Evolutionary conservation across 2,329 filamentous ascomycete species (phyloP), one percentile per base, ranked within the genome.

Genomic region (Talaromyces sp.): DNA sequence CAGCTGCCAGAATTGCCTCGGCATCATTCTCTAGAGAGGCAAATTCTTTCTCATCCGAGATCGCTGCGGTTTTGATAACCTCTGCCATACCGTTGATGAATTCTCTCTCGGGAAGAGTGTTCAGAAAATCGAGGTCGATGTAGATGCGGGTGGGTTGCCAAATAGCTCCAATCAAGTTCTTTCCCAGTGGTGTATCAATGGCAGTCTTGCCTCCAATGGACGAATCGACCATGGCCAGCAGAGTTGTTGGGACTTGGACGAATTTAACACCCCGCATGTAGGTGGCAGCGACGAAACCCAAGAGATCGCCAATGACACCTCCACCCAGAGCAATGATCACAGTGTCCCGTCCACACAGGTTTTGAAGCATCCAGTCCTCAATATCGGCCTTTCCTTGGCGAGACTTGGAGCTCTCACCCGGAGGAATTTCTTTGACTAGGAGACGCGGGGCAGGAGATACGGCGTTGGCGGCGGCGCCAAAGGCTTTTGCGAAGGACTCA

Each of bases 71-170:
- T 84, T 97, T 97, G 73, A 97, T 84, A 31, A 99, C 93, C 79
- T 99, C 94, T 27, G 93, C 94, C 93, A 99, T 97, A 63, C 94
- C 94, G 74, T 99, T 99, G 76, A 97, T 92, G 71, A 99, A 93
- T 76, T 99, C 93, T 66, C 94, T 84, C 65, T 88, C 87, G 0
- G 93, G 92, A 21, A 99, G 81, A 0, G 92, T 96, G 72, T 96
- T 91, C 59, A 99, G 81, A 71, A 99, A 97, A 59, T 87, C 84
- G 63, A 97, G 81, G 74, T 99, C 94, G 68, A 99, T 92, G 76
- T 96, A 99, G 65, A 97, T 92, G 64, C 91, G 87, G 69, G 89
- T 84, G 4, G 94, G 94, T 74, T 99, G 94, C 92, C 93, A 97
- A 77, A 99, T 97, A 35, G 93, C 87, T 3, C 94, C 94, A 60